Evolutionary conservation across 805 yeast species (phyloP).

Genomic region (Myxozyma neotropica): DNA sequence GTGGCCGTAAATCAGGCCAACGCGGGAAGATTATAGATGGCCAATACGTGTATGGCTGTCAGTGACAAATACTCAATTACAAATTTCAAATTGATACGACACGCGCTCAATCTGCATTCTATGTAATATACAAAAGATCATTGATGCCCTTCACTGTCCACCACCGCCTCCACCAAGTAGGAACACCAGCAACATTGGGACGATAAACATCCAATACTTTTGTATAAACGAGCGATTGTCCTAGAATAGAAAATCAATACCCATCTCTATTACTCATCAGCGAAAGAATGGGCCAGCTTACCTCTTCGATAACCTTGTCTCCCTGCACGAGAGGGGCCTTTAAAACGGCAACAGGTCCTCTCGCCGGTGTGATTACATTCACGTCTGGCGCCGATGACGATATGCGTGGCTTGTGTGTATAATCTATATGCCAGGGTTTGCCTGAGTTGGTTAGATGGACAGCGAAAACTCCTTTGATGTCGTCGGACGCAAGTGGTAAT

Average conservation of each 20-base stretch:
- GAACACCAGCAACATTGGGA: conserved; percentile 28
- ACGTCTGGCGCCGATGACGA: neutral
- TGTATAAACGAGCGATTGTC: conserved; percentile 29
- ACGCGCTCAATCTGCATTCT: neutral
- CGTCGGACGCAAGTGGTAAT: conserved; percentile 2
- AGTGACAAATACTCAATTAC: too few species aligned
- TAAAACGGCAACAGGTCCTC: conserved; percentile 20
- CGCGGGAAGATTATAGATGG: too few species aligned
- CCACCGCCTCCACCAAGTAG: conserved; percentile 34
- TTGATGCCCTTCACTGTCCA: neutral
- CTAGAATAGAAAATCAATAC: conserved; percentile 1
- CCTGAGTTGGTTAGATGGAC: conserved; percentile 17
- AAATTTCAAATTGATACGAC: neutral
- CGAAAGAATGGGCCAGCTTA: neutral
- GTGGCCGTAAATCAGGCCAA: too few species aligned
- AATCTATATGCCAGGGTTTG: conserved; percentile 25
- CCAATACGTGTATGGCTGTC: too few species aligned
- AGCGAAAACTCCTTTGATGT: conserved; percentile 7
- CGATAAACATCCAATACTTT: conserved; percentile 34
- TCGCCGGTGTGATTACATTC: neutral
- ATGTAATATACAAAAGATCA: neutral
- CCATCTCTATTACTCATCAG: neutral
- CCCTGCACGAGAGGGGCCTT: conserved; percentile 20
- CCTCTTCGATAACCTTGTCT: conserved; percentile 2
- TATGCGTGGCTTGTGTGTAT: conserved; percentile 1